These are phyloP conservation scores for Lactarius sp. DNA, from an alignment of 768 basidiomycete genomes.

Conservation along the genomic window DNA sequence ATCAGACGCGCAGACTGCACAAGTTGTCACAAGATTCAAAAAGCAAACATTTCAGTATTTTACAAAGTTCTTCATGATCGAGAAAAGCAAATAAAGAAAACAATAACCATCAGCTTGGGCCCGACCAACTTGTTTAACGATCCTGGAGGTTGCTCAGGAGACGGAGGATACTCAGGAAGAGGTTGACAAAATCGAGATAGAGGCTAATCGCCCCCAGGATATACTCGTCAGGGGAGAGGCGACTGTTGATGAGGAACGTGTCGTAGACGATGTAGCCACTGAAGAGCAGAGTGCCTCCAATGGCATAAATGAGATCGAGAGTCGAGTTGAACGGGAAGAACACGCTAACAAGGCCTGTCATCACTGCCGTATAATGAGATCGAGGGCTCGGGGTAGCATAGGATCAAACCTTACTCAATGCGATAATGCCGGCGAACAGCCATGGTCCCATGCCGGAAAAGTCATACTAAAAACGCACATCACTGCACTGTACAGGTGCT, in stretches of 20 bases:
- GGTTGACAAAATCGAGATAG: constrained; percentile 93
- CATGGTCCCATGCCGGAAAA: constrained; percentile 90
- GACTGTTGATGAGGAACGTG: constrained; percentile 85
- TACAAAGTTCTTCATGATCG: not conserved
- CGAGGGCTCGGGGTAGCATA: not conserved
- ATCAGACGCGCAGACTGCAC: not conserved
- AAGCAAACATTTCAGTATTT: constrained; percentile 1
- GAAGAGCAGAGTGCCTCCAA: constrained; percentile 77
- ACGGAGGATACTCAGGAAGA: constrained; percentile 85
- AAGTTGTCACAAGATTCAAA: not conserved
- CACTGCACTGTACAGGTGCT: not conserved
- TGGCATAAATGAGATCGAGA: constrained; percentile 75
- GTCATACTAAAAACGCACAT: constrained; percentile 61
- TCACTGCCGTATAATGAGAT: constrained; percentile 40
- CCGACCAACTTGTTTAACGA: constrained; percentile 28
- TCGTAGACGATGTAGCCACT: constrained; percentile 89
- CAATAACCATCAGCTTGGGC: not conserved
- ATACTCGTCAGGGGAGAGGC: constrained; percentile 88
- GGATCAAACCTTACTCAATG: constrained; percentile 49
- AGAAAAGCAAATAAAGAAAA: constrained; percentile 1
- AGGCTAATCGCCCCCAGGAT: constrained; percentile 87
- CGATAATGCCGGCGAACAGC: constrained; percentile 80
- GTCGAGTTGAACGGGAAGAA: constrained; percentile 85
- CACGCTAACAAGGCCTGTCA: constrained; percentile 76
- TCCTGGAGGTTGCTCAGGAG: constrained; percentile 58